Base-by-base conservation (phyloP, 2,329 filamentous ascomycete species). In the Ascochyta pisi region DNA sequence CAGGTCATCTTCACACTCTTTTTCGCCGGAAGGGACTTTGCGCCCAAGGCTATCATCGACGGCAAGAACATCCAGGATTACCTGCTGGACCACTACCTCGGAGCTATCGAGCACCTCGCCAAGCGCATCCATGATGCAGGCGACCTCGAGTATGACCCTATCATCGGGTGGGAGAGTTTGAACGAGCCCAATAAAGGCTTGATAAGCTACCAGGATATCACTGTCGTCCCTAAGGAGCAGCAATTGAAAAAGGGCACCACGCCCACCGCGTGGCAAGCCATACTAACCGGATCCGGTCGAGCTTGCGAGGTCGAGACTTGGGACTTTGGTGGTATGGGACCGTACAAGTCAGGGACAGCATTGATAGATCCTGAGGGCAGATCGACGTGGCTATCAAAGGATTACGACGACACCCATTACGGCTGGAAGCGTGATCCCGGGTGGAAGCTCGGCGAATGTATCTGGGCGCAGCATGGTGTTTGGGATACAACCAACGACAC, bases 61-160 rank as follows among this genome's bases (percentile, higher is more conserved):
- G 92, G 92, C 37, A 83, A 92, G 71, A 99, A 99, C 71, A 98
- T 99, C 53, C 94, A 98, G 70, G 94, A 99, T 68, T 99, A 92
- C 71, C 81, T 99, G 12, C 92, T 96, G 72, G 83, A 85, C 29
- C 96, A 98, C 74, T 97, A 93, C 63, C 82, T 96, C 60, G 82
- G 80, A 29, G 92, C 96, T 16, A 90, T 90, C 63, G 86, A 84
- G 19, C 90, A 96, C 72, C 82, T 99, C 7, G 94, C 93, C 0
- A 84, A 85, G 71, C 85, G 90, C 54, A 96, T 99, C 63, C 87
- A 92, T 54, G 92, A 98, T 66, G 93, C 95, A 1, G 93, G 92
- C 0, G 93, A 92, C 71, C 81, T 99, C 12, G 90, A 96, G 70
- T 85, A 95, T 61, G 88, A 93, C 22, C 87, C 95, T 27, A 87